Evolutionary conservation across 768 basidiomycete species (phyloP).

Genomic region (Amanita muscaria): DNA sequence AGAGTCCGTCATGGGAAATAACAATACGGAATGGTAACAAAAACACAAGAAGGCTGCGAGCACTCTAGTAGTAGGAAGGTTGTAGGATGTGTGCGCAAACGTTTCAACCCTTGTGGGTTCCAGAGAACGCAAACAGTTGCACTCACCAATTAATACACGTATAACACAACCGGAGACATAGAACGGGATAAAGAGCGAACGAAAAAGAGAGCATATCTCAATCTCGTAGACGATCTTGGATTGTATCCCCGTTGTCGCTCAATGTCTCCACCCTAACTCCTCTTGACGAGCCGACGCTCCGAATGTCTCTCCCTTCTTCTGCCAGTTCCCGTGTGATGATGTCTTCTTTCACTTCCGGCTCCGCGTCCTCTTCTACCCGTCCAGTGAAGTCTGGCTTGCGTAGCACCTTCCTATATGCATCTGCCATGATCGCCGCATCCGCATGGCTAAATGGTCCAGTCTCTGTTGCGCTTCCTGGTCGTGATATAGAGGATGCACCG

Average conservation of each 20-base stretch:
- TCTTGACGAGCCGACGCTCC: slow-evolving; percentile 73
- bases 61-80: too few relatives aligned
- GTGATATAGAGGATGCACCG: slow-evolving; percentile 66
- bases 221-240: slow-evolving; percentile 27
- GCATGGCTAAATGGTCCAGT: slow-evolving; percentile 70
- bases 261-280: slow-evolving; percentile 72
- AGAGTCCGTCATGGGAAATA: slow-evolving; percentile 4
- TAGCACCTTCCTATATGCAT: slow-evolving; percentile 83
- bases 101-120: slow-evolving; percentile 1
- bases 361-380: slow-evolving; percentile 61
- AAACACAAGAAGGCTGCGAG: slow-evolving; percentile 5
- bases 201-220: slow-evolving; percentile 1
- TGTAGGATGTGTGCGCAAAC: slow-evolving; percentile 3
- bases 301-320: slow-evolving; percentile 83
- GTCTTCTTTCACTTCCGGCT: slow-evolving; percentile 29
- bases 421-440: slow-evolving; percentile 89
- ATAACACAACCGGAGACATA: too few relatives aligned
- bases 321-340: slow-evolving; percentile 69
- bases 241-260: slow-evolving; percentile 43
- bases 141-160: too few relatives aligned
- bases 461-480: slow-evolving; percentile 49
- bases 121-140: slow-evolving; percentile 3
- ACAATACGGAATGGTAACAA: slow-evolving; percentile 7
- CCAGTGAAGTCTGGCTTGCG: slow-evolving; percentile 85
- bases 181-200: too few relatives aligned